Evolutionary conservation across 164 flowering plant species (phyloP), one percentile per base, ranked within the genome.

Genomic region (Vitis riparia): DNA sequence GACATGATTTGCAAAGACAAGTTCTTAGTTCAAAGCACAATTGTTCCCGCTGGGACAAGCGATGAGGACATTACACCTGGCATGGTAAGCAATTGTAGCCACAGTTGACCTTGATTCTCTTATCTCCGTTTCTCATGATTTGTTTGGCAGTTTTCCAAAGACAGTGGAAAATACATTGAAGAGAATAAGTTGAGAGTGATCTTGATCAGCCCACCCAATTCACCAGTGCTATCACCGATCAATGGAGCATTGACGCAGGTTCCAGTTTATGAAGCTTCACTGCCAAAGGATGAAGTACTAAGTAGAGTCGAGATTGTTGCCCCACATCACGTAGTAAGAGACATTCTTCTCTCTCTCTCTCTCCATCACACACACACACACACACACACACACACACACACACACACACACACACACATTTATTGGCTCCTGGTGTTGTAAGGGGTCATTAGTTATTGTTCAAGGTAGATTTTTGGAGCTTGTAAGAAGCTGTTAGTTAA

Each of bases 1-100:
- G 94, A 94, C 71, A 72, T 90, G 86, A 71, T 75, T 44, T 94
- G 96, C 83, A 94, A 84, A 73, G 98, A 94, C 81, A 94, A 94
- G 80, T 94, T 94, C 78, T 79, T 94, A 62, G 79, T 94, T 65
- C 97, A 90, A 70, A 83, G 93, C 85, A 88, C 92, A 48, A 76
- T 85, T 52, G 97, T 88, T 68, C 85, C 91, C 15, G 69, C 50
- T 57, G 94, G 88, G 66, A 87, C 89, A 47, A 78, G 78, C 29
- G 83, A 77, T 27, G 96, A 82, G 55, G 91, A 85, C 58, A 82
- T 94, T 66, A 83, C 84, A 65, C 15, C 96, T 68, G 69, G 65
- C 77, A 79, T 76, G 82, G 97, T 93, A 74, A 66, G 76, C 77
- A 37, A 65, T 66, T 67, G 23, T 47, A 37, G 48, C 60, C 70